Conservation (phyloP, 2,329 filamentous ascomycete species). For the Pseudogymnoascus destructans region DNA sequence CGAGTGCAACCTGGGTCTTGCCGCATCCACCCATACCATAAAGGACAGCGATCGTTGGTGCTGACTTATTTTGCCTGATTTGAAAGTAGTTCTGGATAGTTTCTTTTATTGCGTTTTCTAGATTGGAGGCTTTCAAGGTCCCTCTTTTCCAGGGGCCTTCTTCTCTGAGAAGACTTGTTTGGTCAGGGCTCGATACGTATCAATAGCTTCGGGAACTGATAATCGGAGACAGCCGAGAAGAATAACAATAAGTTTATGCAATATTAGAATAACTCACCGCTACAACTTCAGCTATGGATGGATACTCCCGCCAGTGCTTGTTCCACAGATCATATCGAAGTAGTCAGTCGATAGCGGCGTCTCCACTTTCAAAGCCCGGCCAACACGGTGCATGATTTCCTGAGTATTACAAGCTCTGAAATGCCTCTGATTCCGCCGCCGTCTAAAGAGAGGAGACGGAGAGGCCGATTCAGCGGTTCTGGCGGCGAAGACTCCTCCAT, state of each 20-base stretch:
- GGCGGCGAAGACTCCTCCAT: not conserved
- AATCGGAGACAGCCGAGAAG: slow-evolving; percentile 8
- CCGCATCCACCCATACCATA: slow-evolving; percentile 18
- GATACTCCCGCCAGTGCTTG: slow-evolving; percentile 10
- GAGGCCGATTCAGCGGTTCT: not conserved
- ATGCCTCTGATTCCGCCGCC: slow-evolving; percentile 21
- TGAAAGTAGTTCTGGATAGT: not conserved
- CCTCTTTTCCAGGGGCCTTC: not conserved
- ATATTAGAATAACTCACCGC: not conserved
- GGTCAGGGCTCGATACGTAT: not conserved
- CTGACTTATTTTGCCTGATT: not conserved
- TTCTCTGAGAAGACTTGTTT: slow-evolving; percentile 7
- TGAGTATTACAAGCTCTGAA: slow-evolving; percentile 19
- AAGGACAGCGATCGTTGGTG: slow-evolving; percentile 14
- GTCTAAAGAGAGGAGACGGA: slow-evolving; percentile 18
- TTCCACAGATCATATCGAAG: slow-evolving; percentile 11
- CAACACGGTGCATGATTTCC: slow-evolving; percentile 16
- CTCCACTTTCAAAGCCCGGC: not conserved
- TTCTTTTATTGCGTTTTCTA: slow-evolving; percentile 10
- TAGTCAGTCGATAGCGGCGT: not conserved
- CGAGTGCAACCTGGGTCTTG: slow-evolving; percentile 19
- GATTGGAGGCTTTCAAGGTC: slow-evolving; percentile 4
- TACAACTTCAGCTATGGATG: not conserved
- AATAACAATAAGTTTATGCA: not conserved
- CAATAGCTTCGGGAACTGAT: slow-evolving; percentile 8